A percentile compares a stretch with the other conserved stretches of the same genome.
Evolutionary conservation across 2,329 filamentous ascomycete genomes (phyloP).

Genomic region (Thelonectria rubi): DNA sequence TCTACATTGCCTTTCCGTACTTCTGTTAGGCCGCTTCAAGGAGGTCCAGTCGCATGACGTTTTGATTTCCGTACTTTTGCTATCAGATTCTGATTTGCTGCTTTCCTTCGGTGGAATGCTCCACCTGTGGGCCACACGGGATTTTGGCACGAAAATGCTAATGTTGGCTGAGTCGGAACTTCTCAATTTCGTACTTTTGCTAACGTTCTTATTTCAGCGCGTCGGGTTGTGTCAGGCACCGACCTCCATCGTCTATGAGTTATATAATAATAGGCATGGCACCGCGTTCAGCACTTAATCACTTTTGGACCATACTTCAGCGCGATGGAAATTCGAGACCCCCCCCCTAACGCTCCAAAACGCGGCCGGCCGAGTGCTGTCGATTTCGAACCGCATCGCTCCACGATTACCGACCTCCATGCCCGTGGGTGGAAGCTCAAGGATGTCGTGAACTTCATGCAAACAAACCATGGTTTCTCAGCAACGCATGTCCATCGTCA

Average conservation of each 20-base stretch:
- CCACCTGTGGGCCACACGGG: not conserved
- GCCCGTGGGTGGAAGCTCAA: not conserved
- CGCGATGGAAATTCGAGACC: not conserved
- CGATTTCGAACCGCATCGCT: not conserved
- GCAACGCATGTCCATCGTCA: not conserved
- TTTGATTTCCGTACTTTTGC: not conserved
- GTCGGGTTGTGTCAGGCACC: not conserved
- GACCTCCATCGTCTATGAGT: not conserved
- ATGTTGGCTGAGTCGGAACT: not conserved
- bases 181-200: not conserved
- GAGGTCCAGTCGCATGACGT: not conserved
- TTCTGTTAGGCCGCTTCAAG: not conserved
- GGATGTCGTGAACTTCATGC: not conserved
- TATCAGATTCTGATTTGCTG: not conserved
- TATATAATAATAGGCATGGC: not conserved
- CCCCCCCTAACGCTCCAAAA: not conserved
- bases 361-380: not conserved
- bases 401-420: not conserved
- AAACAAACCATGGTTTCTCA: not conserved
- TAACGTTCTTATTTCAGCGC: not conserved
- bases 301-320: not conserved
- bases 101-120: too few species aligned
- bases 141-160: too few species aligned
- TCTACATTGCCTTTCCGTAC: not conserved
- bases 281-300: not conserved